These are phyloP conservation scores for Aspergillus neoniger DNA, from an alignment of 2,329 filamentous ascomycete species.

Conservation along the genomic window DNA sequence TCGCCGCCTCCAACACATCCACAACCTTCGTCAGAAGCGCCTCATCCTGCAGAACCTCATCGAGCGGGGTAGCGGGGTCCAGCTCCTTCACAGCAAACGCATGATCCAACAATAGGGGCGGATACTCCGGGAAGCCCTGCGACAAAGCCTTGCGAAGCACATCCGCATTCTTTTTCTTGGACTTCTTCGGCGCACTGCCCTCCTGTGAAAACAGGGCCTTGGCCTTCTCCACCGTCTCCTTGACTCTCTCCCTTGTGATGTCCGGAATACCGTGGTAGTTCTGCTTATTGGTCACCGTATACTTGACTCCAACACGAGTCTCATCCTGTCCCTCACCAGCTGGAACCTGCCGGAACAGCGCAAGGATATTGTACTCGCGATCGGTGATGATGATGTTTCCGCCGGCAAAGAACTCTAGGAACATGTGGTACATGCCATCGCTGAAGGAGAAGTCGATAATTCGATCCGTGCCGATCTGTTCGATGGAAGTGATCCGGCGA, in stretches of 20 bases:
- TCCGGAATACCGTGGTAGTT: constrained; percentile 76
- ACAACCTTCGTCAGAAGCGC: constrained; percentile 67
- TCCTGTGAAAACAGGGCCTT: constrained; percentile 46
- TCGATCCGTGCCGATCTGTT: constrained; percentile 88
- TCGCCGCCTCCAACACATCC: constrained; percentile 68
- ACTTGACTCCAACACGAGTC: constrained; percentile 73
- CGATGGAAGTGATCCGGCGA: constrained; percentile 74
- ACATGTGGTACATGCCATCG: constrained; percentile 83
- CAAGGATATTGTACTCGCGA: constrained; percentile 76
- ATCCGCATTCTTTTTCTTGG: constrained; percentile 73
- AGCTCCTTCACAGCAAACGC: constrained; percentile 70
- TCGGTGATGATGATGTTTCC: constrained; percentile 95
- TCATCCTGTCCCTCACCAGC: constrained; percentile 84
- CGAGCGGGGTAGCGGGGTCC: constrained; percentile 67
- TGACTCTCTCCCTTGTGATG: constrained; percentile 72
- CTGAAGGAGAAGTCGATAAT: constrained; percentile 92
- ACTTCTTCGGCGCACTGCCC: constrained; percentile 59
- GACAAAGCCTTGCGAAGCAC: constrained; percentile 78
- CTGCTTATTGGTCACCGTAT: constrained; percentile 78
- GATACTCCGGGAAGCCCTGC: constrained; percentile 81
- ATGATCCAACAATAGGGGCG: constrained; percentile 86
- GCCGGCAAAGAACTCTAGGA: constrained; percentile 93
- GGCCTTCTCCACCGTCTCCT: constrained; percentile 66
- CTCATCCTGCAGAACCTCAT: constrained; percentile 69
- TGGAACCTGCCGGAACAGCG: constrained; percentile 75